Conservation (phyloP, 805 yeast species). For the Suhomyces emberorum region DNA sequence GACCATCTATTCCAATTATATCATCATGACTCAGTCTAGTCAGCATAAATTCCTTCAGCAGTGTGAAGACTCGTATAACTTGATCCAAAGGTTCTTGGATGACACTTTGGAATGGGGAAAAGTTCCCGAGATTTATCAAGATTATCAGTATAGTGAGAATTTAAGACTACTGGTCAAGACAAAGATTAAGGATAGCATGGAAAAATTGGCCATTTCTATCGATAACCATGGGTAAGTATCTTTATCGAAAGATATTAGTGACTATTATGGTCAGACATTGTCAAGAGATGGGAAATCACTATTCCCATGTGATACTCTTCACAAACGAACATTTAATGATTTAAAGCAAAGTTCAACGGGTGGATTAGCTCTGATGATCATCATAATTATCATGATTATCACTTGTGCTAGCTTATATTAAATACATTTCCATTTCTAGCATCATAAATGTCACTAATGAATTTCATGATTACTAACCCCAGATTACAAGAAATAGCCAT, state of each 20-base stretch:
- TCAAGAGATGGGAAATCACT: too few species aligned
- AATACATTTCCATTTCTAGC: background rate
- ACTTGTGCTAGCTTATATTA: too few species aligned
- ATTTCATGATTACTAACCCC: conserved; percentile 21
- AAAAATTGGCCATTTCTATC: conserved; percentile 25
- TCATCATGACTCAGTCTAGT: conserved; percentile 5
- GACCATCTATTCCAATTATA: too few species aligned
- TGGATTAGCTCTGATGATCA: background rate
- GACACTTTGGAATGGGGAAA: conserved; percentile 28
- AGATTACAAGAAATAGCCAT: conserved; percentile 59
- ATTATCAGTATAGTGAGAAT: conserved; percentile 19
- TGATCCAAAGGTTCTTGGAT: conserved; percentile 29
- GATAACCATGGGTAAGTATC: conserved; percentile 33
- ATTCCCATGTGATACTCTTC: too few species aligned
- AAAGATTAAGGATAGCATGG: conserved; percentile 26
- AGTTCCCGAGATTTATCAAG: conserved; percentile 15
- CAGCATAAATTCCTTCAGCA: conserved; percentile 10
- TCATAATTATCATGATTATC: too few species aligned
- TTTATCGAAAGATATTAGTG: too few species aligned
- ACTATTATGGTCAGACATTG: too few species aligned
- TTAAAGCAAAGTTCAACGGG: background rate
- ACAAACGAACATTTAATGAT: too few species aligned
- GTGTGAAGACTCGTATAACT: conserved; percentile 32
- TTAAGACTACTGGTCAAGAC: conserved; percentile 24
- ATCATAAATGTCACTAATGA: background rate